These are phyloP conservation scores for Scheffersomyces stipitis DNA, from an alignment of 805 yeast species.

Conservation along the genomic window DNA sequence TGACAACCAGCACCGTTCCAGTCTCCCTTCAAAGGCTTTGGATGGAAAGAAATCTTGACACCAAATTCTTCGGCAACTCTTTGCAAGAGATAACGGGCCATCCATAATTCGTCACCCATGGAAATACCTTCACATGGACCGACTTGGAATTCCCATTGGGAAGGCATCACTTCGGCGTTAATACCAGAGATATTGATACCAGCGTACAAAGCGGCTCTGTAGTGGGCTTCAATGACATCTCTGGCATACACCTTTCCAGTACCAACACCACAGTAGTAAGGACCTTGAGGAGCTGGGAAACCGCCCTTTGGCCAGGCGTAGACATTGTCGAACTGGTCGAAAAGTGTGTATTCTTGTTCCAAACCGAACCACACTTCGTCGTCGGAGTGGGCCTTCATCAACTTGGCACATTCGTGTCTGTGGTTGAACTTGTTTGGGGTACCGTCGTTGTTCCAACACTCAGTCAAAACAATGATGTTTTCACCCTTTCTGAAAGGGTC, in stretches of 20 bases:
- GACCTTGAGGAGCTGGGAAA: conserved; percentile 99
- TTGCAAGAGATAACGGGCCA: conserved; percentile 87
- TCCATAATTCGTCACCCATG: conserved; percentile 98
- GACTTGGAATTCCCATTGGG: conserved; percentile 99
- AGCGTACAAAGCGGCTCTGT: conserved; percentile 94
- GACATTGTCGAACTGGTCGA: conserved; percentile 84
- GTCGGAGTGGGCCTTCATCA: conserved; percentile 86
- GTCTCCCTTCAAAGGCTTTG: conserved; percentile 98
- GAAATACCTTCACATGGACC: conserved; percentile 95
- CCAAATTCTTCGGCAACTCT: conserved; percentile 99
- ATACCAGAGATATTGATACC: conserved; percentile 93
- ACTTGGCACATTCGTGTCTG: conserved; percentile 94
- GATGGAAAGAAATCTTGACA: conserved; percentile 97
- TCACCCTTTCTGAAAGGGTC: conserved; percentile 99
- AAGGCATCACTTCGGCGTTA: conserved; percentile 99
- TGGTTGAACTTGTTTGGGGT: conserved; percentile 98
- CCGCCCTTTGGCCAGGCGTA: conserved; percentile 99
- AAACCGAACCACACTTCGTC: conserved; percentile 95
- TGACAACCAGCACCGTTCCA: conserved; percentile 99
- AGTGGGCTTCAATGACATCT: conserved; percentile 98
- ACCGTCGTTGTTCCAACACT: conserved; percentile 98
- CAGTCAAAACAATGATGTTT: conserved; percentile 90
- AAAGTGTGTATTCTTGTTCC: conserved; percentile 97
- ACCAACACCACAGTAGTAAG: conserved; percentile 99
- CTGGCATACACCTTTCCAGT: conserved; percentile 97